Evolutionary conservation across 495 filamentous ascomycete species (phyloP), one percentile per base, ranked within the genome.

Genomic region (Friedmanniomyces endolithicus): DNA sequence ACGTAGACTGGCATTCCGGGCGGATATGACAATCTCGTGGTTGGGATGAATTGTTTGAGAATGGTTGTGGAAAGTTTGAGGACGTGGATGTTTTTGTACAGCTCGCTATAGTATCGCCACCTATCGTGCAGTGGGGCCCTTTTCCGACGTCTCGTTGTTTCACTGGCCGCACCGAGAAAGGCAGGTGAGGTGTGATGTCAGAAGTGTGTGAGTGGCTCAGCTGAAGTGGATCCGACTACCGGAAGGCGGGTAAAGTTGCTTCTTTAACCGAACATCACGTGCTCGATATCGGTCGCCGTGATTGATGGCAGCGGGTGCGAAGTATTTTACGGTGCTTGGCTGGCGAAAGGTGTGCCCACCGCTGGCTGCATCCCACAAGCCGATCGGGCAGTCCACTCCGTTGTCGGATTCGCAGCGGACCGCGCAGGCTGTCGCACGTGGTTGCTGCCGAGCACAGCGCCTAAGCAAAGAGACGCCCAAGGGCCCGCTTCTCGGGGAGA

Each of bases 1-100:
- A 71, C 69, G 56, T 75, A 79, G 43, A 72, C 68, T 50, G 74
- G 70, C 77, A 80, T 78, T 34, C 45, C 70, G 34, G 49, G 11
- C 7, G 44, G 24, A 7, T 25, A 14, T 47, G n/a, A n/a, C n/a
- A n/a, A 11, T 47, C 11, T 4, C 2, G 12, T 47, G 3, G 44
- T 9, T 2, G 24, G 7, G 44, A 22, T 47, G 44, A 8, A 20
- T 3, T 6, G 7, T 2, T 47, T 47, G 44, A 47, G 17, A 31
- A 14, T 2, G 4, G 23, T 24, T 41, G 6, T 41, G 14, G 39
- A 41, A 14, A 22, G 39, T 3, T 41, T 9, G 3, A 9, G 27
- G 27, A 31, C 27, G 27, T 31, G 27, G 27, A 9, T 31, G 9
- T 31, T 31, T 3, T 41, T 14, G 16, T 41, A 41, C 37, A 41